Evolutionary conservation across 495 filamentous ascomycete species (phyloP).

Genomic region (Penicillium dipodomyicola): DNA sequence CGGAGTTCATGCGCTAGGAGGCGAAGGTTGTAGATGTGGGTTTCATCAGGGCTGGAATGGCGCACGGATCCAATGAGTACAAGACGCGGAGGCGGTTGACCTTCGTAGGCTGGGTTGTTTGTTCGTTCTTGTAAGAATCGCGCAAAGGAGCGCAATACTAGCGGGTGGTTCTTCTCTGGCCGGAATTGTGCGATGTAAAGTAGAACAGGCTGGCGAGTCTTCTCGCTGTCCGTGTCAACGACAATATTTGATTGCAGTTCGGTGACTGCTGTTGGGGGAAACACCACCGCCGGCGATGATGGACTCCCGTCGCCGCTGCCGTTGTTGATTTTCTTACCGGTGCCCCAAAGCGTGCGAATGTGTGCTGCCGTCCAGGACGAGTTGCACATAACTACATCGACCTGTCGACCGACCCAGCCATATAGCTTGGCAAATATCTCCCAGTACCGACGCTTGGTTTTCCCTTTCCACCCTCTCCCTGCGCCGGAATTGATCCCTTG

Average conservation of each 20-base stretch:
- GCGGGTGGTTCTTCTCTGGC: conserved; percentile 90
- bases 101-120: conserved; percentile 42
- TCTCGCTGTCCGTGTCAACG: conserved; percentile 63
- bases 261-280: conserved; percentile 85
- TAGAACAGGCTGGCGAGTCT: conserved; percentile 61
- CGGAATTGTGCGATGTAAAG: conserved; percentile 97
- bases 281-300: conserved; percentile 61
- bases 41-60: conserved; percentile 72
- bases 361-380: conserved; percentile 90
- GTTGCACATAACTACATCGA: conserved; percentile 96
- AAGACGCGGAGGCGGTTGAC: conserved; percentile 48
- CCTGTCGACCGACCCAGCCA: conserved; percentile 69
- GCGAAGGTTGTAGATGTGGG: conserved; percentile 85
- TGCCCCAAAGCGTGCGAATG: conserved; percentile 76
- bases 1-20: conserved; percentile 83
- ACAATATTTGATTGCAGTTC: conserved; percentile 72
- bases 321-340: conserved; percentile 24
- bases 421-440: conserved; percentile 77
- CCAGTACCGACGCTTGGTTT: conserved; percentile 79
- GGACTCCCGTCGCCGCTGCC: conserved; percentile 32
- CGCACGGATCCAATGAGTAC: conserved; percentile 86
- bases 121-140: conserved; percentile 56
- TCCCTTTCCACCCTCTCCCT: conserved; percentile 65
- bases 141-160: conserved; percentile 81
- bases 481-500: conserved; percentile 82